phyloP scores from a whole-genome alignment of 139 green algal species.

The Ostreobium quekettii region DNA sequence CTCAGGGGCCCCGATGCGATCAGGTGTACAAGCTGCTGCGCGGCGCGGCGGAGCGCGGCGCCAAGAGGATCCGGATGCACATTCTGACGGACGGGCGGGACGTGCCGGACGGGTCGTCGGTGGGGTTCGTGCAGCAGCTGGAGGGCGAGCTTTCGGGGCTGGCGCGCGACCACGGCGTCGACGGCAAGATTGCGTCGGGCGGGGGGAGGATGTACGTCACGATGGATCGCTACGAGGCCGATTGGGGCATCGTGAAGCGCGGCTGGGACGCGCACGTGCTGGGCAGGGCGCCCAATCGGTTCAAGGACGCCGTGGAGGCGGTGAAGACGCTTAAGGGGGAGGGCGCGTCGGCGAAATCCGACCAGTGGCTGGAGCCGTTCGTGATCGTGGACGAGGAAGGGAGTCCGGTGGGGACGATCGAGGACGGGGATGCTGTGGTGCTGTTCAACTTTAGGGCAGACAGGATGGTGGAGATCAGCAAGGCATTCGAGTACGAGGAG shows the following conservation, averaged over 20 bases:
- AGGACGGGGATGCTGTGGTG: conserved; percentile 86
- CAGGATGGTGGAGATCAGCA: conserved; percentile 88
- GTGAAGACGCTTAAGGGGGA: conserved; percentile 56
- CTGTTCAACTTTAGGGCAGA: conserved; percentile 96
- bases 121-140: conserved; percentile 65
- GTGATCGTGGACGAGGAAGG: conserved; percentile 73
- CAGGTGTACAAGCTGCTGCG: conserved; percentile 27
- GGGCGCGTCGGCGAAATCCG: conserved; percentile 49
- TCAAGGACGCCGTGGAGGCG: conserved; percentile 62
- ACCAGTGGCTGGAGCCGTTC: conserved; percentile 80
- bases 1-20: too few relatives aligned
- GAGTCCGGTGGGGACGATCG: conserved; percentile 77
- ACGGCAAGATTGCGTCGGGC: conserved; percentile 83
- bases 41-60: conserved; percentile 65
- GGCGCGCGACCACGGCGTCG: conserved; percentile 30
- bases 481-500: conserved; percentile 89
- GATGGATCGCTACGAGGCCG: conserved; percentile 96
- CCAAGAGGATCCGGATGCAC: conserved; percentile 84
- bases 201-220: conserved; percentile 90
- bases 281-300: conserved; percentile 72
- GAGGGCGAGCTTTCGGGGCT: conserved; percentile 55
- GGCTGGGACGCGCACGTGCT: conserved; percentile 88
- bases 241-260: conserved; percentile 92
- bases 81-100: conserved; percentile 89
- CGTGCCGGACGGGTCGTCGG: conserved; percentile 74